Percentiles rank a stretch among this genome's conserved stretches.
These are phyloP conservation scores for Hansfordia pulvinata DNA, from an alignment of 2,329 filamentous ascomycete genomes.

Conservation along the genomic window DNA sequence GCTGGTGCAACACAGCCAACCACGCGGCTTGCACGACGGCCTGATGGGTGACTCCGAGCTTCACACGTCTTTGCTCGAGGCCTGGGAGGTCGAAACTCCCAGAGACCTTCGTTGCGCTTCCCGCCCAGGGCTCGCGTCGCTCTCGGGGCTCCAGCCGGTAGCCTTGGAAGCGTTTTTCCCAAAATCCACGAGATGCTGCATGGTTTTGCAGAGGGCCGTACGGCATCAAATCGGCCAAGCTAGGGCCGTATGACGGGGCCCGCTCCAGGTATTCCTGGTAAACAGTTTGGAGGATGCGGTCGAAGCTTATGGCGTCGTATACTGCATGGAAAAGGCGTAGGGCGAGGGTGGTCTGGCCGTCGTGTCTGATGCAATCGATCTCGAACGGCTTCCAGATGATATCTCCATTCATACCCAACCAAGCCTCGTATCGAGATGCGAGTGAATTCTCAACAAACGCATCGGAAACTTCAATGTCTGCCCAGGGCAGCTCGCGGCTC, in stretches of 20 bases:
- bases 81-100: constrained; percentile 20
- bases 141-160: no score
- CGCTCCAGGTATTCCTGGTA: constrained; percentile 30
- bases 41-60: constrained; percentile 63
- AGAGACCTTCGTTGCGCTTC: no score
- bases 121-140: no score
- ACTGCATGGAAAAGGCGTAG: constrained; percentile 73
- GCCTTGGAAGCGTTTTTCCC: constrained; percentile 41
- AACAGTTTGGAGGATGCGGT: constrained; percentile 49
- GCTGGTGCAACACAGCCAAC: constrained; percentile 44
- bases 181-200: constrained; percentile 41
- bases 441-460: constrained; percentile 20
- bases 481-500: constrained; percentile 27
- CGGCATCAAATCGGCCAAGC: constrained; percentile 54
- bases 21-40: constrained; percentile 66
- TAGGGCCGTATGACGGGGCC: constrained; percentile 22
- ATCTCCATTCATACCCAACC: constrained; percentile 38
- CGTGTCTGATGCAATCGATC: constrained; percentile 23
- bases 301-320: constrained; percentile 74
- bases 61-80: constrained; percentile 39
- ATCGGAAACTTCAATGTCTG: constrained; percentile 14
- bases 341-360: constrained; percentile 26
- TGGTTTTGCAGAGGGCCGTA: constrained; percentile 51
- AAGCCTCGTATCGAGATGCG: constrained; percentile 24
- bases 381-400: constrained; percentile 38